A percentile compares a stretch with the other conserved stretches of the same genome.
These are phyloP conservation scores for Austroboletus niveus DNA, from an alignment of 1,284 basidiomycete species.

Conservation along the genomic window DNA sequence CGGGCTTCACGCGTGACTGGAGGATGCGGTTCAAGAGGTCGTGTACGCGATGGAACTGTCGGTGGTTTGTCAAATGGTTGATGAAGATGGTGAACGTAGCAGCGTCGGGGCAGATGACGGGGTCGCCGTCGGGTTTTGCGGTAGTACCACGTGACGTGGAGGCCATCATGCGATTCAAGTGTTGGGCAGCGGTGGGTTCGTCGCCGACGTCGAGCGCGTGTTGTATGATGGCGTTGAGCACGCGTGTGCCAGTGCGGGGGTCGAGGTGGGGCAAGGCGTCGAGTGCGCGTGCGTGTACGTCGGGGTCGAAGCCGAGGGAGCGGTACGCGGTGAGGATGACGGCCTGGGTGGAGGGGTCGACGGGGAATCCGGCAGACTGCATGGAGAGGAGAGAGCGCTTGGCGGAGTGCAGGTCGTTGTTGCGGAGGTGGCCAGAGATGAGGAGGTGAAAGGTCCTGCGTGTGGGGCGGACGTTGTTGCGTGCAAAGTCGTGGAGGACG, in stretches of 20 bases:
- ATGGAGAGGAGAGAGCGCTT: conserved; percentile 52
- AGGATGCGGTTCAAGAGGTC: conserved; percentile 50
- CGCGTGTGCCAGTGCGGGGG: conserved; percentile 41
- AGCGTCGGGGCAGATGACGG: conserved; percentile 44
- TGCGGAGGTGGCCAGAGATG: conserved; percentile 63
- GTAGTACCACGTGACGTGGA: conserved; percentile 34
- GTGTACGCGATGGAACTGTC: conserved; percentile 46
- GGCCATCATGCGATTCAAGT: conserved; percentile 56
- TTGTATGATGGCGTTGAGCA: conserved; percentile 64
- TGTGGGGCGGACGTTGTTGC: conserved; percentile 45
- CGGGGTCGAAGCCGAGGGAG: conserved; percentile 53
- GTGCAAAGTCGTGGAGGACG: conserved; percentile 50
- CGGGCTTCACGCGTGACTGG: conserved; percentile 41
- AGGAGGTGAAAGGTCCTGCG: conserved; percentile 66
- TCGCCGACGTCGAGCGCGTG: conserved; percentile 58
- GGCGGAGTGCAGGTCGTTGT: conserved; percentile 58
- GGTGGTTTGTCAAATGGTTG: conserved; percentile 49
- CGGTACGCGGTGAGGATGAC: conserved; percentile 58
- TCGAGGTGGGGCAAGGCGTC: conserved; percentile 43
- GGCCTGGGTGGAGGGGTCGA: conserved; percentile 58
- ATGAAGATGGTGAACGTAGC: conserved; percentile 66
- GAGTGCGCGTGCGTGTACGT: conserved; percentile 53
- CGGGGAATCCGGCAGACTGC: conserved; percentile 51
- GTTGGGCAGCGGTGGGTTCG: conserved; percentile 40
- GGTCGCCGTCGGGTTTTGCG: conserved; percentile 34